phyloP scores from a whole-genome alignment of 495 filamentous ascomycete genomes.

The Filosporella fistucella region DNA sequence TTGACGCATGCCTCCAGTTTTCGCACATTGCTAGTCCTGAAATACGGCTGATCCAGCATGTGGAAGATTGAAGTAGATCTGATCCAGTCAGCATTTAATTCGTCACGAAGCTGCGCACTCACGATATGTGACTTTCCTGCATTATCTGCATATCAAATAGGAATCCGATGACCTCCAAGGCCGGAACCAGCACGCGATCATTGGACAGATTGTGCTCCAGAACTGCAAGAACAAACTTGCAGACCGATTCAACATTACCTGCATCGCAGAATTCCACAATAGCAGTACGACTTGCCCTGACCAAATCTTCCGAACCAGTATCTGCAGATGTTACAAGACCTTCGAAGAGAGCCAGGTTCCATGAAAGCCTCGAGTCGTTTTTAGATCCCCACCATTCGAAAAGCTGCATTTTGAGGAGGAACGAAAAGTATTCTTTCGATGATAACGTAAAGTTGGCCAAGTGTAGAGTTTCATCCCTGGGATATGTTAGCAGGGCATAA shows the following conservation, averaged over 20 bases:
- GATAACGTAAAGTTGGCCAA: conserved; percentile 43
- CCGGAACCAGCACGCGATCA: conserved; percentile 70
- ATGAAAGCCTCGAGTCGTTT: not conserved
- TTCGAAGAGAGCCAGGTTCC: conserved; percentile 47
- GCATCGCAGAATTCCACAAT: conserved; percentile 47
- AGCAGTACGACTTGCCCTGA: conserved; percentile 68
- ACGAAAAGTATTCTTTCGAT: conserved; percentile 45
- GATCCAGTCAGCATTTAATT: too few species aligned
- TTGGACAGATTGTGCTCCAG: conserved; percentile 42
- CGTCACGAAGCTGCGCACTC: too few species aligned
- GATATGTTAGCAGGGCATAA: too few species aligned
- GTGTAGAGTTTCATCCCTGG: too few species aligned
- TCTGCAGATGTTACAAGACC: conserved; percentile 82
- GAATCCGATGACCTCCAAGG: conserved; percentile 70
- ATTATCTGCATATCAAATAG: conserved; percentile 33
- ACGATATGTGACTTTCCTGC: too few species aligned
- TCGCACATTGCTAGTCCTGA: conserved; percentile 69
- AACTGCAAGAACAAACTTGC: conserved; percentile 37
- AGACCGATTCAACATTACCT: conserved; percentile 25
- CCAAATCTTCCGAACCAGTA: conserved; percentile 75
- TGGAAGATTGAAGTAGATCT: too few species aligned
- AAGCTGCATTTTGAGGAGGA: conserved; percentile 38
- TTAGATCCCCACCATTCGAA: not conserved
- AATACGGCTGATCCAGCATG: too few species aligned
- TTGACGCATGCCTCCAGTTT: conserved; percentile 75